Evolutionary conservation across 495 filamentous ascomycete genomes (phyloP).

Genomic region (Cercophora samala): DNA sequence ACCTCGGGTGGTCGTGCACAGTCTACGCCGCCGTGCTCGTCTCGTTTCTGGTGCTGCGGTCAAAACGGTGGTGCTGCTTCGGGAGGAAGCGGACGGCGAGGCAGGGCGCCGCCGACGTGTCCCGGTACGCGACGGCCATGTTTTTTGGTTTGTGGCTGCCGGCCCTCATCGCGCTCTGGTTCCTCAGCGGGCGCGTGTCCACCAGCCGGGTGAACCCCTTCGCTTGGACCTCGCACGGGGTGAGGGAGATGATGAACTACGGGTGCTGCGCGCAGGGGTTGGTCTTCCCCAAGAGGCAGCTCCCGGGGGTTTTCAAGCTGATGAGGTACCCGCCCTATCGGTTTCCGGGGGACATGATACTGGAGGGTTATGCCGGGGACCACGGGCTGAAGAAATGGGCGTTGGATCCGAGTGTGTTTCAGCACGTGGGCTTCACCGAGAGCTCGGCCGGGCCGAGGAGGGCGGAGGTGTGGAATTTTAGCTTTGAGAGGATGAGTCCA

Average conservation of each 20-base stretch:
- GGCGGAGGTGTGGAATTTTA: slow-evolving; percentile 43
- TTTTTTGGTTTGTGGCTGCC: background rate
- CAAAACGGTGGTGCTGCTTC: background rate
- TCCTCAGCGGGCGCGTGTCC: slow-evolving; percentile 4
- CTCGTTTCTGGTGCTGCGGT: background rate
- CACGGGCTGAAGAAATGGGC: slow-evolving; percentile 45
- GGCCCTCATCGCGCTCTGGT: background rate
- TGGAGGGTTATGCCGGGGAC: slow-evolving; percentile 45
- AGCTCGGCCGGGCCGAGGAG: slow-evolving; percentile 32
- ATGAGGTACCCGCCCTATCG: slow-evolving; percentile 34
- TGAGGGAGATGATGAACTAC: slow-evolving; percentile 49
- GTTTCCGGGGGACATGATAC: slow-evolving; percentile 43
- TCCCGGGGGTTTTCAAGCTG: slow-evolving; percentile 45
- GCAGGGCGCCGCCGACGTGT: background rate
- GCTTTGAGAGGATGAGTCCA: slow-evolving; percentile 33
- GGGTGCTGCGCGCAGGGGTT: slow-evolving; percentile 48
- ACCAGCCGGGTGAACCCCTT: slow-evolving; percentile 31
- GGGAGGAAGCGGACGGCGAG: background rate
- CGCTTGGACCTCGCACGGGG: slow-evolving; percentile 27
- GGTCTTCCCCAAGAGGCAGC: slow-evolving; percentile 36
- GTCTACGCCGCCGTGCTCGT: slow-evolving; percentile 17
- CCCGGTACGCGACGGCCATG: background rate
- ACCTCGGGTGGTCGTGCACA: slow-evolving; percentile 26
- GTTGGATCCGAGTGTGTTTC: slow-evolving; percentile 48
- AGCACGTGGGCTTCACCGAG: slow-evolving; percentile 46